These are phyloP conservation scores for Podila verticillata DNA, from an alignment of 192 early-diverging fungal genomes.

Conservation along the genomic window DNA sequence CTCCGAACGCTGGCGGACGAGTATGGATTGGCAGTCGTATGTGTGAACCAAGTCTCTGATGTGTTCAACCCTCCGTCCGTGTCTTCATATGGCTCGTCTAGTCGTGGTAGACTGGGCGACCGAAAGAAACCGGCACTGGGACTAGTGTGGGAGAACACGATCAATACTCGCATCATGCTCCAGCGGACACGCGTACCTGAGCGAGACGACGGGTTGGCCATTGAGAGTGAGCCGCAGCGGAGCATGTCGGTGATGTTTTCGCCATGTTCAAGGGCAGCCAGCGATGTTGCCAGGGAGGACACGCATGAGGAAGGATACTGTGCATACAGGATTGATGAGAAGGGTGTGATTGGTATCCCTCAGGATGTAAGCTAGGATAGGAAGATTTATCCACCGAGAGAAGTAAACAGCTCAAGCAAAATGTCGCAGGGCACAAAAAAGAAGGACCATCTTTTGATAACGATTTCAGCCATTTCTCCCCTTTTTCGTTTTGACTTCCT, in stretches of 20 bases:
- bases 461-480: no score
- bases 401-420: no score
- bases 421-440: no score
- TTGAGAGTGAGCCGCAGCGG: conserved; percentile 11
- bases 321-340: conserved; percentile 22
- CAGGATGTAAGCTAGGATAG: neutral
- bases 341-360: conserved; percentile 22
- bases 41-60: conserved; percentile 80
- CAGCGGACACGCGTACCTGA: conserved; percentile 31
- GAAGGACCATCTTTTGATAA: no score
- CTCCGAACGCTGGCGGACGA: conserved; percentile 72
- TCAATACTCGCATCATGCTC: conserved; percentile 75
- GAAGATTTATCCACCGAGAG: no score
- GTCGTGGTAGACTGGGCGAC: conserved; percentile 17
- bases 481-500: no score
- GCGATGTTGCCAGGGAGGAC: neutral
- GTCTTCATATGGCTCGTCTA: conserved; percentile 4
- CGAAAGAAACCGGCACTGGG: conserved; percentile 78
- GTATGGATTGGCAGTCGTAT: conserved; percentile 75
- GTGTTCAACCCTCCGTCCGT: conserved; percentile 11
- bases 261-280: conserved; percentile 20
- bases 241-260: conserved; percentile 38
- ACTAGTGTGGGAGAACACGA: conserved; percentile 75
- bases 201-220: conserved; percentile 8
- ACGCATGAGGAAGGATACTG: conserved; percentile 18